Evolutionary conservation across 129 eudicot genomes (phyloP), one percentile per base, ranked within the genome.

Genomic region (Apium graveolens): DNA sequence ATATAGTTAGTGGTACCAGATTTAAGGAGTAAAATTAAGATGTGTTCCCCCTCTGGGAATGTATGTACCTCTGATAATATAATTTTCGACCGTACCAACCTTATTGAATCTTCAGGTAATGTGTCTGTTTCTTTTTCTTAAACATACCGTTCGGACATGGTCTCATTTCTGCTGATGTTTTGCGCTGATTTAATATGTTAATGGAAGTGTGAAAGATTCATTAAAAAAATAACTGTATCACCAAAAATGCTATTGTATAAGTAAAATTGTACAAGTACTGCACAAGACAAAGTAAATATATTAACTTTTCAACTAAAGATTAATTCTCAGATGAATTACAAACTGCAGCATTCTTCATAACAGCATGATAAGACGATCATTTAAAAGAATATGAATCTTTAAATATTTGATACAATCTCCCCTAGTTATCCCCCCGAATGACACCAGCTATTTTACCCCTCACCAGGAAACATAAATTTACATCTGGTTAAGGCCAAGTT

Each of bases 31-130:
- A 44, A 44, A 12, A 44, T 44, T 16, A 44, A 44, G 48, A 44
- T 44, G 48, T 11, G 48, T 44, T 44, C 76, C 70, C 76, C 89
- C 83, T 62, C 85, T 85, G 0, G 82, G 80, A 39, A 11, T 44
- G 17, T 89, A 89, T n/a, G n/a, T n/a, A n/a, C 10, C 10, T 41
- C 8, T 41, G 44, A 6, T 7, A 41, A 41, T 6, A 41, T 6
- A 7, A 41, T 6, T 6, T 6, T 41, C 11, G 44, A 41, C 44
- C 8, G 44, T 41, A 41, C 7, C 3, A 41, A 41, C 44, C 44
- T 41, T 6, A 0, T 41, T 41, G 10, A 41, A 41, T 41, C 44
- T 7, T 41, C 11, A 41, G 8, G 44, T 41, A 41, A 41, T 41
- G 11, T 41, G 44, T 41, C 11, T 3, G 44, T 41, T 41, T 41